Evolutionary conservation across 257 asterid species (phyloP).

Genomic region (Nicotiana tomentosiformis): DNA sequence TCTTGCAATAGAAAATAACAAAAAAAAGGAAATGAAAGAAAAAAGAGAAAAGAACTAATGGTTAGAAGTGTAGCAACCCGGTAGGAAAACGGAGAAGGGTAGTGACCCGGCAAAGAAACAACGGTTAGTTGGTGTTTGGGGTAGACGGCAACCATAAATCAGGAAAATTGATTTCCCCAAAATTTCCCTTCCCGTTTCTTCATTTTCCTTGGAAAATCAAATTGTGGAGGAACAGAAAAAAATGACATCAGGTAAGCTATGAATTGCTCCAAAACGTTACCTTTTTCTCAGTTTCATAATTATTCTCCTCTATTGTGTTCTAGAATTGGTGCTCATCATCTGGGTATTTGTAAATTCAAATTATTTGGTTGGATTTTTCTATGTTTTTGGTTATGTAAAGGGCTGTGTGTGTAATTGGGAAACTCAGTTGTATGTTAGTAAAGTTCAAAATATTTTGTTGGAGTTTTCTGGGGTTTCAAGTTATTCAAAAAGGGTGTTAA

Average conservation of each 20-base stretch:
- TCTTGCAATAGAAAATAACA: no score
- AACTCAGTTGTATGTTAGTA: not conserved
- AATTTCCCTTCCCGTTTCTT: not conserved
- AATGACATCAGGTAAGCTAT: slow-evolving; percentile 1
- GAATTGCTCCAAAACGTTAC: not conserved
- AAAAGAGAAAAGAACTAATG: not conserved
- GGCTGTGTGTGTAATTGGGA: not conserved
- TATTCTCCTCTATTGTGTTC: not conserved
- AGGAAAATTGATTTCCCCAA: not conserved
- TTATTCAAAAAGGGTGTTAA: not conserved
- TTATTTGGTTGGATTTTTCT: not conserved
- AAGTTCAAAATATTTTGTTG: not conserved
- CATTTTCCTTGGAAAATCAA: not conserved
- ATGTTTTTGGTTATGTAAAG: not conserved
- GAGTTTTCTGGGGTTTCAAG: not conserved
- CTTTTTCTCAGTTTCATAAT: not conserved
- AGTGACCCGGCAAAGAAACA: not conserved
- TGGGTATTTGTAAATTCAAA: not conserved
- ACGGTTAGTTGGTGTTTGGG: not conserved
- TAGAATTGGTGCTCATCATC: not conserved
- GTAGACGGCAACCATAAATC: not conserved
- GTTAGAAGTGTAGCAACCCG: not conserved
- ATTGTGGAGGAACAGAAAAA: not conserved
- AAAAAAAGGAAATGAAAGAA: no score
- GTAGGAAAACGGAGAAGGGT: not conserved